Evolutionary conservation across 2,329 filamentous ascomycete species (phyloP), one percentile per base, ranked within the genome.

Genomic region (Colletotrichum cereale): DNA sequence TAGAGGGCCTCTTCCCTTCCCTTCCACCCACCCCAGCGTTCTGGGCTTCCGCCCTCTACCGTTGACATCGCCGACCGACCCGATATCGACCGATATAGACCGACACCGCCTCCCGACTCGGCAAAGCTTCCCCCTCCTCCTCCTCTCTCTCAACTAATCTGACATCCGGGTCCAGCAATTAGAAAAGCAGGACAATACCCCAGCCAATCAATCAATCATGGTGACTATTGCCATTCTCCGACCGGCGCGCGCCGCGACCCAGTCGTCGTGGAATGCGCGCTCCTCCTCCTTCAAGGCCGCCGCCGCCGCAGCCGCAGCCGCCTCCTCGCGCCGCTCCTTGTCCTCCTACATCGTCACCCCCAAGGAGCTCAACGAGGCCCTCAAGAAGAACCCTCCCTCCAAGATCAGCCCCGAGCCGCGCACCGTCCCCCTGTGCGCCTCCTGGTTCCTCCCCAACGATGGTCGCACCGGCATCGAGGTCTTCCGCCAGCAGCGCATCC

Each of bases 381-480:
- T 99, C 62, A 91, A 92, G 82, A 92, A 92, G 83, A 97, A 96
- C 81, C 89, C 94, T 4, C 89, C 92, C 16, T 93, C 92, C 64
- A 90, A 92, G 73, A 93, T 96, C 77, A 94, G 93, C 72, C 92
- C 93, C 53, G 90, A 94, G 16, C 93, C 96, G 1, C 91, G 93
- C 75, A 92, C 97, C 53, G 91, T 99, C 65, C 93, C 96, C 3
- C 87, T 99, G 52, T 98, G 95, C 82, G 96, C 95, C 57, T 89
- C 94, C 31, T 99, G 96, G 96, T 99, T 98, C 79, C 89, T 99
- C 74, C 96, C 96, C 74, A 98, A 97, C 81, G 96, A 97, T 76
- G 89, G 89, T 65, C 91, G 95, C 73, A 93, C 89, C 61, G 96
- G 96, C 65, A 90, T 93, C 76, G 87, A 96, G 74, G 90, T 92